Evolutionary conservation across 306 rosid species (phyloP), one percentile per base, ranked within the genome.

Genomic region (Cucurbita moschata): DNA sequence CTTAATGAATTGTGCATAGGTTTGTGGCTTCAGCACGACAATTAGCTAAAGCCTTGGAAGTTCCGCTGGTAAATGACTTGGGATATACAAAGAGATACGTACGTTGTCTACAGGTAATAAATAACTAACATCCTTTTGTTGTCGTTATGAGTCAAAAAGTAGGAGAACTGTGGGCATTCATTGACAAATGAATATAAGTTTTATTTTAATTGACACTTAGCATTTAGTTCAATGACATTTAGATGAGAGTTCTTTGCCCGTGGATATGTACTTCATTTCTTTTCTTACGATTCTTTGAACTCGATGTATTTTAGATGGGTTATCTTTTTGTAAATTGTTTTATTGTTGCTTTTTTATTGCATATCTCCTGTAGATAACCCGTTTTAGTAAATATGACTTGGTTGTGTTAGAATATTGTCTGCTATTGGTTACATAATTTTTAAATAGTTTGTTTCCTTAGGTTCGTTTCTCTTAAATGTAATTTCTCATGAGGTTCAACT

Each of bases 71-170:
- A 77, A 95, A 95, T 87, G 99, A 95, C 86, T 87, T 95, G 83
- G 99, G 99, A 75, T 95, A 95, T 82, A 91, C 99, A 7, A 95
- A 95, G 89, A 84, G 97, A 95, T 95, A 95, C 15, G 96, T 95
- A 19, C 92, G 99, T 65, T 95, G 99, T 82, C 90, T 95, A 73
- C 99, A 95, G 96, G 99, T 95, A 89, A 68, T 77, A 42, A 74
- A 76, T 67, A 43, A 46, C 30, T 65, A 38, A 43, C 60, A 55
- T 51, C 73, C 38, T 30, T 44, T 30, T 23, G 11, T 42, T 47
- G 54, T 55, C 7, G 1, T 19, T 39, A 18, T 16, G 4, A 21
- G 14, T 68, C 12, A 44, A 46, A 66, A 43, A 44, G 73, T 47
- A 21, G 21, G 21, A 67, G 54, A 40, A 40, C 19, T 46, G 72